A percentile compares a stretch with the other conserved stretches of the same genome.
These are phyloP conservation scores for Coemansia sp. DNA, from an alignment of 192 early-diverging fungal genomes.

Conservation along the genomic window DNA sequence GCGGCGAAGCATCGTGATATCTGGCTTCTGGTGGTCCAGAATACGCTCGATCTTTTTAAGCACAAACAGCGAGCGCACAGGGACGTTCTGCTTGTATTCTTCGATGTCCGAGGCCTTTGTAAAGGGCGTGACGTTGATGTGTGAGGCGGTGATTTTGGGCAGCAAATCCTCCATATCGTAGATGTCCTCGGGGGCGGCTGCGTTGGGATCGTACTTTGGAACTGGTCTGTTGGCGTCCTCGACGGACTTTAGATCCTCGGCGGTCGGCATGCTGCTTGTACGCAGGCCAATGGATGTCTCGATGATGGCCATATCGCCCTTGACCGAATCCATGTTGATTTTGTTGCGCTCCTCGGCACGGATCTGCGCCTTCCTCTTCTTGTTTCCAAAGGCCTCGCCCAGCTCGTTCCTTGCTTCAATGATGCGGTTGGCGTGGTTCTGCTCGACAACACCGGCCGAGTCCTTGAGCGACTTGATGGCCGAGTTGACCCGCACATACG, in stretches of 20 bases:
- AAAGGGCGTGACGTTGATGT: conserved; percentile 64
- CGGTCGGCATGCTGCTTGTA: conserved; percentile 61
- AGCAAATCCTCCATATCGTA: conserved; percentile 79
- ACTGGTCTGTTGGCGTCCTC: conserved; percentile 65
- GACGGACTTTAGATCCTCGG: conserved; percentile 55
- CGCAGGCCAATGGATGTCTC: conserved; percentile 68
- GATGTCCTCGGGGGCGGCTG: conserved; percentile 68
- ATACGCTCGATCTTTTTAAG: conserved; percentile 35
- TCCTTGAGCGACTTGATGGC: conserved; percentile 69
- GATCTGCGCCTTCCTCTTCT: conserved; percentile 82
- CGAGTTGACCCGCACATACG: conserved; percentile 62
- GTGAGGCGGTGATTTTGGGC: conserved; percentile 59
- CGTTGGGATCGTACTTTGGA: conserved; percentile 69
- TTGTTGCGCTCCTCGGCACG: conserved; percentile 81
- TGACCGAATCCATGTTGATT: conserved; percentile 70
- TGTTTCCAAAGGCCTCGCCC: conserved; percentile 91
- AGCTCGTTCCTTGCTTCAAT: conserved; percentile 70
- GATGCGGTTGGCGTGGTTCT: conserved; percentile 46
- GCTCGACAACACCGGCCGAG: conserved; percentile 50
- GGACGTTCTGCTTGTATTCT: conserved; percentile 18
- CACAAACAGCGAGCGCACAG: conserved; percentile 37
- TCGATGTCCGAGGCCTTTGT: conserved; percentile 49
- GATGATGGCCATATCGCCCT: conserved; percentile 64
- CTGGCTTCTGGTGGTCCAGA: conserved; percentile 31
- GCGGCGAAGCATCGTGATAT: conserved; percentile 44